Conservation (phyloP, 805 yeast species). For the Scheffersomyces stipitis region DNA sequence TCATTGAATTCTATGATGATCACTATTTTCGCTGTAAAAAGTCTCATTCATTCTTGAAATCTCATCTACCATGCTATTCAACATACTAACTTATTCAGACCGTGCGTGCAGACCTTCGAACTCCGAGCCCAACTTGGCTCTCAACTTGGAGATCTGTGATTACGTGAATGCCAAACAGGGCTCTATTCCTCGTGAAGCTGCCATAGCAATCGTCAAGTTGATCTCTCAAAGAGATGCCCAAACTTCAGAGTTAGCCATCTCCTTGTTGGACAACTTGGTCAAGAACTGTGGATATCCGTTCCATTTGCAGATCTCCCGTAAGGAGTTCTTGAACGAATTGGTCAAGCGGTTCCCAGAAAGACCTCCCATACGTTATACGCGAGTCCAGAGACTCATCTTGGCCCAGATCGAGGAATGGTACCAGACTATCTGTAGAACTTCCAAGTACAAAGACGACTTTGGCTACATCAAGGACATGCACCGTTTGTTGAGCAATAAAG, state of each 20-base stretch:
- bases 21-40: too few relatives aligned
- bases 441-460: slow-evolving; percentile 87
- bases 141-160: slow-evolving; percentile 92
- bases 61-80: neutral
- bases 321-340: slow-evolving; percentile 90
- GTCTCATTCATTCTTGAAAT: too few relatives aligned
- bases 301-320: slow-evolving; percentile 90
- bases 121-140: slow-evolving; percentile 81
- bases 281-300: slow-evolving; percentile 98
- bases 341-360: slow-evolving; percentile 93
- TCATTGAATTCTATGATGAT: too few relatives aligned
- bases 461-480: slow-evolving; percentile 96
- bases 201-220: slow-evolving; percentile 76
- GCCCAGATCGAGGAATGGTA: slow-evolving; percentile 97
- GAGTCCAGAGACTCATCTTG: slow-evolving; percentile 79
- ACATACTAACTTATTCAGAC: slow-evolving; percentile 34
- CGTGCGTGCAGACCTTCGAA: slow-evolving; percentile 87
- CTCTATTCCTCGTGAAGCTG: slow-evolving; percentile 87
- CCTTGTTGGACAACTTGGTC: slow-evolving; percentile 83
- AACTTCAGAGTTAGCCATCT: slow-evolving; percentile 78
- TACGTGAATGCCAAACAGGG: slow-evolving; percentile 92
- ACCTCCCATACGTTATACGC: slow-evolving; percentile 82
- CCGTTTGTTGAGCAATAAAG: slow-evolving; percentile 82
- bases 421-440: slow-evolving; percentile 87
- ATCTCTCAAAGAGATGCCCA: slow-evolving; percentile 83